Evolutionary conservation across 768 basidiomycete species (phyloP).

Genomic region (Lepiota brunneoincarnata): DNA sequence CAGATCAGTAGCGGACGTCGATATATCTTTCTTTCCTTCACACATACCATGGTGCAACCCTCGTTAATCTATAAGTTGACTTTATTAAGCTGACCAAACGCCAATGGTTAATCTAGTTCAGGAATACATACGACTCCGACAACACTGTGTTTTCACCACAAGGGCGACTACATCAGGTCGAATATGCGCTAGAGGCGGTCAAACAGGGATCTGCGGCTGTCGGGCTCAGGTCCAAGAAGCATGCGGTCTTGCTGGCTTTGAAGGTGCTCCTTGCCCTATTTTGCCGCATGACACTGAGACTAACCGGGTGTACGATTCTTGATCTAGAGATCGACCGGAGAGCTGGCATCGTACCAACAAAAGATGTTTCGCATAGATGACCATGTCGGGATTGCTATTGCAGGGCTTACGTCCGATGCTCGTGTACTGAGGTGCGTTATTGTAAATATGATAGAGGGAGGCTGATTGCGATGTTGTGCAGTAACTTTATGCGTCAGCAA

Average conservation of each 20-base stretch:
- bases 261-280: conserved; percentile 55
- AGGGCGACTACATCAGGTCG: conserved; percentile 95
- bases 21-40: neutral
- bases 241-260: conserved; percentile 86
- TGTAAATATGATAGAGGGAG: neutral
- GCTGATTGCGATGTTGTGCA: conserved; percentile 27
- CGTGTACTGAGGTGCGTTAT: conserved; percentile 83
- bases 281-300: neutral
- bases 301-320: neutral
- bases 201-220: conserved; percentile 99
- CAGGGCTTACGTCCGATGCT: conserved; percentile 97
- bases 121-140: conserved; percentile 98
- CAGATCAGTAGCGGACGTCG: neutral
- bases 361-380: conserved; percentile 99
- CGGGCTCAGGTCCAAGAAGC: conserved; percentile 92
- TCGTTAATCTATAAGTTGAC: neutral
- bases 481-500: conserved; percentile 99
- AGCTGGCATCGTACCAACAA: conserved; percentile 98
- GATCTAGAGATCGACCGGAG: conserved; percentile 89
- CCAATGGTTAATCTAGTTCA: conserved; percentile 56
- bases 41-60: conserved; percentile 11
- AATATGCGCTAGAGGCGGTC: conserved; percentile 98
- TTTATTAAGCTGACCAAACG: neutral
- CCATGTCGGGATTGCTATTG: conserved; percentile 99
- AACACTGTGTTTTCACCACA: conserved; percentile 97